Conservation (phyloP, 441 rosid species). For the Dalechampia spathulata region DNA sequence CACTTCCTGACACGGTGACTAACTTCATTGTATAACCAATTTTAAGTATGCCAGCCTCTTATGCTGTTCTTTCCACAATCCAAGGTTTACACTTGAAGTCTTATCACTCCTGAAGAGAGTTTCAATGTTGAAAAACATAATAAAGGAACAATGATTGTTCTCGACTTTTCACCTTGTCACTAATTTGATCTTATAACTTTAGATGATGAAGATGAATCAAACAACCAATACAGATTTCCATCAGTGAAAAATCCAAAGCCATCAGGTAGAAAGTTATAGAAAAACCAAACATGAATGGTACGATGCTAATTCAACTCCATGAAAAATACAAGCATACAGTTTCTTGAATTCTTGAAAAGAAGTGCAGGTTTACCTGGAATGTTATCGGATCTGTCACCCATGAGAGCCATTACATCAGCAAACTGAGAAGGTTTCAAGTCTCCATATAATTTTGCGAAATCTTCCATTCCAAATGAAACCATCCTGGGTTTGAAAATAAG, state of each 20-base stretch:
- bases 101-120: too few relatives aligned
- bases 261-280: neutral
- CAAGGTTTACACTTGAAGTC: too few relatives aligned
- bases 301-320: neutral
- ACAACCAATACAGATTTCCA: too few relatives aligned
- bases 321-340: neutral
- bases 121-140: too few relatives aligned
- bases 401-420: slow-evolving; percentile 77
- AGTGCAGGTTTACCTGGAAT: slow-evolving; percentile 63
- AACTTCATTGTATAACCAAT: too few relatives aligned
- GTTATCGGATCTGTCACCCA: slow-evolving; percentile 85
- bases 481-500: slow-evolving; percentile 48
- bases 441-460: slow-evolving; percentile 77
- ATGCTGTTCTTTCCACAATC: too few relatives aligned
- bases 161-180: too few relatives aligned
- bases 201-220: too few relatives aligned
- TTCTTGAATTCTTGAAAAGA: neutral
- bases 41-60: too few relatives aligned
- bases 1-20: too few relatives aligned
- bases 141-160: too few relatives aligned
- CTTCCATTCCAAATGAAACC: slow-evolving; percentile 93
- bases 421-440: slow-evolving; percentile 74
- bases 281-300: neutral
- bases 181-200: too few relatives aligned
- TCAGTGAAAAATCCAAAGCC: neutral